Evolutionary conservation across 257 asterid species (phyloP), one percentile per base, ranked within the genome.

Genomic region (Nicotiana benthamiana): DNA sequence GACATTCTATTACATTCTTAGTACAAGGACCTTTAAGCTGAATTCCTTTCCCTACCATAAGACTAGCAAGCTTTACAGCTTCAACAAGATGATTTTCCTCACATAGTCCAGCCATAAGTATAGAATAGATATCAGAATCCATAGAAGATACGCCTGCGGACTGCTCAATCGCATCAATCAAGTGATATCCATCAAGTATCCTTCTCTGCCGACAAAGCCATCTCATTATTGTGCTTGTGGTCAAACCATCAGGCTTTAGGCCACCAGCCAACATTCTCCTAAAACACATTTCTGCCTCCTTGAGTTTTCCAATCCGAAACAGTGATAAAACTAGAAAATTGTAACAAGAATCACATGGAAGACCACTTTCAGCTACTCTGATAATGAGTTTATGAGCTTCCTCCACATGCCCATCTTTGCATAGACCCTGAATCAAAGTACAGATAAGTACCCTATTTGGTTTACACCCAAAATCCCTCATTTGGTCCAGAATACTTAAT

Each of bases 391-490:
- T 80, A 57, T 82, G 59, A 53, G 92, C 99, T 85, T 95, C 93
- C 53, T 91, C 90, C 9, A 87, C 40, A 67, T 59, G 83, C 63
- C 95, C 97, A 16, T 93, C 89, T 76, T 65, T 83, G 79, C 95
- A 90, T 75, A 95, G 94, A 46, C 95, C 97, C 66, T 93, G 87
- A 26, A 95, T 83, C 65, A 95, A 62, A 76, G 90, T 80, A 72
- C 75, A 70, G 80, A 91, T 80, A 6, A 94, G 86, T 57, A 88
- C 88, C 84, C 81, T 89, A 81, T 93, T 93, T 9, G 97, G 98
- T 16, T 36, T 86, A 62, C 89, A 36, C 30, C 92, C 90, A 3
- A 72, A 85, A 54, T 82, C 89, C 72, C 24, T 79, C 94, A 92
- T 93, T 62, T 75, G 91, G 48, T 87, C 93, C 83, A 95, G 82